A percentile compares a stretch with the other conserved stretches of the same genome.
Conservation (phyloP, 1,284 basidiomycete genomes). For the Uromyces viciae-fabae region DNA sequence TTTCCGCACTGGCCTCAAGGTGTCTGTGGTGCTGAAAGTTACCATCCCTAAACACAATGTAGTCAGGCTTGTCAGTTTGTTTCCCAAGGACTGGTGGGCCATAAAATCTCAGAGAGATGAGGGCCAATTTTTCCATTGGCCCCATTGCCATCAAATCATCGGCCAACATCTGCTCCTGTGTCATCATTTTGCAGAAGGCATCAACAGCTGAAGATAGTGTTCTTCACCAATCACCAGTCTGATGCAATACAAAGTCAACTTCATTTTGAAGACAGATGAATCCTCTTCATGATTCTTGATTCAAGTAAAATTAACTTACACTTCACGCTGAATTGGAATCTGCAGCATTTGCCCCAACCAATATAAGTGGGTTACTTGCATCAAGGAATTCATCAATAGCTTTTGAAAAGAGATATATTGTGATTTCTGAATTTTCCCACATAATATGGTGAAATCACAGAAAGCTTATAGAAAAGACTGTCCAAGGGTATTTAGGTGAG, state of each 20-base stretch:
- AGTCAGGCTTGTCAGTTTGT: neutral
- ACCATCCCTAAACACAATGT: neutral
- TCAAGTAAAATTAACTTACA: neutral
- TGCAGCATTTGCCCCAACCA: neutral
- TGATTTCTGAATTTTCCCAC: slow-evolving; percentile 4
- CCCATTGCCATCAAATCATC: neutral
- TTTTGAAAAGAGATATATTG: neutral
- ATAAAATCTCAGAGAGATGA: neutral
- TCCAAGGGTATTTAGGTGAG: neutral
- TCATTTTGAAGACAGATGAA: too few relatives aligned
- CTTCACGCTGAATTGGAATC: neutral
- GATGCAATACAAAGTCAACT: neutral
- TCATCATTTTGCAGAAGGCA: neutral
- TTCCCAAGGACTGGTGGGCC: neutral
- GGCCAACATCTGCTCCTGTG: neutral
- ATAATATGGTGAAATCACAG: slow-evolving; percentile 8
- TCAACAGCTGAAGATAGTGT: neutral
- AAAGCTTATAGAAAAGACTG: neutral
- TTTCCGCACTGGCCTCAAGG: neutral
- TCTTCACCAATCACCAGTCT: slow-evolving; percentile 7
- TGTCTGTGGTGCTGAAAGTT: neutral
- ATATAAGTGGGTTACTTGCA: neutral
- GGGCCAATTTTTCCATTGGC: neutral
- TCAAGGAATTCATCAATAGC: slow-evolving; percentile 17
- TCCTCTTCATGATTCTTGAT: too few relatives aligned